Base-by-base conservation (phyloP, 2,329 filamentous ascomycete genomes). In the Gliomastix tumulicola region DNA sequence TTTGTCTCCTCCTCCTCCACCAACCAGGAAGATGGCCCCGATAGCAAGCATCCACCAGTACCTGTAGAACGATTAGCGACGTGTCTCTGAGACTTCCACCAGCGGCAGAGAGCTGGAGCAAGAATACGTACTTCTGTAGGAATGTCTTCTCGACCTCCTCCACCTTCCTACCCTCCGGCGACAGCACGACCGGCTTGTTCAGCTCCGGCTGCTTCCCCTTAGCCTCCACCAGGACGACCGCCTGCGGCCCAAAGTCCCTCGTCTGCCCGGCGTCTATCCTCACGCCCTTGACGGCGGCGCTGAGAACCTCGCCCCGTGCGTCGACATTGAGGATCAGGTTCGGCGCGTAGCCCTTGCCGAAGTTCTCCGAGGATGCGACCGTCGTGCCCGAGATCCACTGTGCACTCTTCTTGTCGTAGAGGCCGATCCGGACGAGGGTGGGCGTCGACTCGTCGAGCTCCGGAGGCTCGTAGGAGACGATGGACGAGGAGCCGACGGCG, bases 21-120 rank as follows among this genome's bases (percentile, higher is more conserved):
- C 63, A 43, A 79, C 47, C 7, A 75, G 53, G 44, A 84, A 53
- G 34, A 82, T 48, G 20, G 69, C 60, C 19, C 66, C 68, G 20
- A 76, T 65, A 16, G 61, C 69, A 56, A 79, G 57, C 46, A 78
- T 54, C 78, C 78, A 83, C 79, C 79, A 84, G 54, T 83, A 83
- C 56, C 76, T 80, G 45, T 35, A 38, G 30, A 21, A 18, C 15
- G 19, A 16, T 11, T 12, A 10, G 13, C 27, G 16, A 9, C 13
- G n/a, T 16, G 18, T 13, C 13, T 17, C 20, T 38, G 11, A 20
- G 16, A 19, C 17, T 13, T n/a, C n/a, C n/a, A n/a, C n/a, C n/a
- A n/a, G n/a, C n/a, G n/a, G n/a, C n/a, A n/a, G n/a, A n/a, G n/a
- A n/a, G n/a, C n/a, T n/a, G n/a, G n/a, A n/a, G n/a, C n/a, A n/a